Percentiles rank a stretch among this genome's conserved stretches.
phyloP scores from a whole-genome alignment of 2,329 filamentous ascomycete genomes.

The Chrysoporthe austroafricana region DNA sequence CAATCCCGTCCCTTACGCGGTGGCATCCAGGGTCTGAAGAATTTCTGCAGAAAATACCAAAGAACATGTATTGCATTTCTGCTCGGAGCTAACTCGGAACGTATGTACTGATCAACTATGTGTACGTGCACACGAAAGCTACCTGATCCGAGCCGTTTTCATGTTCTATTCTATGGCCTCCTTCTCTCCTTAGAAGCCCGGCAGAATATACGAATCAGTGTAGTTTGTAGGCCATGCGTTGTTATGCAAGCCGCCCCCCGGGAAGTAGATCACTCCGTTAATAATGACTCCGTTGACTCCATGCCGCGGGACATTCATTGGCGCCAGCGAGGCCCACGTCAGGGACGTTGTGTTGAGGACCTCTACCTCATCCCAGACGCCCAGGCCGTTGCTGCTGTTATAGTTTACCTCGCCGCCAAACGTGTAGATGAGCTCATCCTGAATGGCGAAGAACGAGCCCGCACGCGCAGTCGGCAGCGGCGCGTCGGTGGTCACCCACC shows the following conservation, averaged over 20 bases:
- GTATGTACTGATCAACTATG: neutral
- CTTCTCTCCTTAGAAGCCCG: neutral
- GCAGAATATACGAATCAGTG: conserved; percentile 14
- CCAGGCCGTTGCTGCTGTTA: conserved; percentile 16
- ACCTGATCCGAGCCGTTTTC: neutral
- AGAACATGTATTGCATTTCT: neutral
- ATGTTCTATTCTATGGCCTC: neutral
- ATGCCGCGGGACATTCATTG: conserved; percentile 30
- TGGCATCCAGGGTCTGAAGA: neutral
- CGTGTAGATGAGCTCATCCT: conserved; percentile 38
- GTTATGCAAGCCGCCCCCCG: conserved; percentile 17
- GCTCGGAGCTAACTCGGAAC: neutral
- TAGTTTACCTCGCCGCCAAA: conserved; percentile 45
- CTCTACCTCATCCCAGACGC: conserved; percentile 30
- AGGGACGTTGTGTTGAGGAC: conserved; percentile 27
- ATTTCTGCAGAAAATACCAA: neutral
- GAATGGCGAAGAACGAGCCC: conserved; percentile 37
- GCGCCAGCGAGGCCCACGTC: conserved; percentile 24
- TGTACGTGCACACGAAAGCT: neutral
- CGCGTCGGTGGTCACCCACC: conserved; percentile 36
- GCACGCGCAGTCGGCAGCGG: conserved; percentile 44
- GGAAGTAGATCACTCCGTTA: conserved; percentile 13
- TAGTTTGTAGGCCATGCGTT: conserved; percentile 20
- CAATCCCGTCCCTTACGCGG: no score
- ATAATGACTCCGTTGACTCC: conserved; percentile 27